Conservation (phyloP, 495 filamentous ascomycete species). For the Amniculicola lignicola region DNA sequence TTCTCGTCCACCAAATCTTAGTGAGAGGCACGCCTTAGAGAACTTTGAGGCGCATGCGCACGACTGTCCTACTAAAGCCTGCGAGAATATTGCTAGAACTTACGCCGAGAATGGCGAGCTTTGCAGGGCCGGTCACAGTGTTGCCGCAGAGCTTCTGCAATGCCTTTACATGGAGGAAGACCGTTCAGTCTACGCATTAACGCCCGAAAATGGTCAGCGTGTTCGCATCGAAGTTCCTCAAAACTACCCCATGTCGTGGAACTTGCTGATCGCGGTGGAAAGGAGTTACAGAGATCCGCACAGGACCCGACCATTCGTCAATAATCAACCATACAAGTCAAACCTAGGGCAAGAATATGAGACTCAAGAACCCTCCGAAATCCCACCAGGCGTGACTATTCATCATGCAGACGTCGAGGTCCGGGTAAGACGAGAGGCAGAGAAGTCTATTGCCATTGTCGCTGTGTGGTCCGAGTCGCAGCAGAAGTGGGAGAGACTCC, state of each 20-base stretch:
- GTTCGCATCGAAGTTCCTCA: conserved; percentile 16
- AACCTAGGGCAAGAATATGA: not conserved
- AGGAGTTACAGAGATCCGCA: conserved; percentile 16
- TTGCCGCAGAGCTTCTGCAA: conserved; percentile 14
- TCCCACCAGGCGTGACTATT: not conserved
- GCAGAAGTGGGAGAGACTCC: not conserved
- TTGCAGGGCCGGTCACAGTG: conserved; percentile 12
- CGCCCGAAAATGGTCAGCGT: not conserved
- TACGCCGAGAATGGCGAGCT: conserved; percentile 4
- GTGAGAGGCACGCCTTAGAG: conserved; percentile 11
- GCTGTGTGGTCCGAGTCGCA: conserved; percentile 1
- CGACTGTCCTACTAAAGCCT: conserved; percentile 13
- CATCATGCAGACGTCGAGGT: conserved; percentile 7
- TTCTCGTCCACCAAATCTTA: not conserved
- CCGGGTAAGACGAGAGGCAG: not conserved
- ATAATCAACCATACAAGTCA: not conserved
- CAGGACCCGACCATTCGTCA: conserved; percentile 17
- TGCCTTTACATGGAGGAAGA: conserved; percentile 26
- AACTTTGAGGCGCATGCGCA: conserved; percentile 19
- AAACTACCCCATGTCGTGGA: not conserved
- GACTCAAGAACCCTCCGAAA: not conserved
- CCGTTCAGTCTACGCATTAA: conserved; percentile 3
- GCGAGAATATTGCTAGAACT: conserved; percentile 9
- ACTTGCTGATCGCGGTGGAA: conserved; percentile 16
- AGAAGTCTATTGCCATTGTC: conserved; percentile 2